Evolutionary conservation across 805 yeast species (phyloP), one percentile per base, ranked within the genome.

Genomic region (Spathaspora boniae): DNA sequence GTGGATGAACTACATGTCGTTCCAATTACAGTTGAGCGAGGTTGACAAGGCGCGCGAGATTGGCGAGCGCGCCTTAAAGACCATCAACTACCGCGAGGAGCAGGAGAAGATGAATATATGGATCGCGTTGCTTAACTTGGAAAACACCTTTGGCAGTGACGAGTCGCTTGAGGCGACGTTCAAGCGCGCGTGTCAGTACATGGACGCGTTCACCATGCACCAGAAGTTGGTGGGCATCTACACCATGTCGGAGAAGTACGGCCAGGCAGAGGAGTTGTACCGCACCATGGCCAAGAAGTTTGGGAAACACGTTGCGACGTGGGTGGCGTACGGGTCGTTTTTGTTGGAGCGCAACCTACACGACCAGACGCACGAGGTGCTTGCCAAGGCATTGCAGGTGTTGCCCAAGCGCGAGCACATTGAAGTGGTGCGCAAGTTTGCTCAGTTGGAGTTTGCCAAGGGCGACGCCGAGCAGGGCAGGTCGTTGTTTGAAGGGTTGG

Each of bases 1-100:
- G 38, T 93, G 98, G 98, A 91, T 93, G 86, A 86, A 89, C 63
- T 93, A 85, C 64, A 93, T 93, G 96, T 89, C 98, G 4, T 93
- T 91, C 82, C 96, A 89, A 61, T 72, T 93, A 45, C 96, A 89
- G 60, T 70, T 91, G 44, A 85, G 96, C 67, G 98, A 93, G 60
- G 68, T 88, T 40, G 97, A 91, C 25, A 87, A 86, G 62, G 96
- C 97, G 7, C 79, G 98, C 50, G 95, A 86, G 57, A 78, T 93
- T 49, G 97, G 86, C 29, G 85, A 82, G 50, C 78, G 98, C 44
- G 98, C 98, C 2, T 72, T 93, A 54, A 86, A 86, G 65, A 82
- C 93, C 5, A 94, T 93, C 48, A 80, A 77, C 50, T 86, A 80
- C 63, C 78, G 96, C 52, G 96, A 89, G 52, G 98, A 93, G 60